Evolutionary conservation across 2,329 filamentous ascomycete species (phyloP).

Genomic region (Talaromyces atroroseus): DNA sequence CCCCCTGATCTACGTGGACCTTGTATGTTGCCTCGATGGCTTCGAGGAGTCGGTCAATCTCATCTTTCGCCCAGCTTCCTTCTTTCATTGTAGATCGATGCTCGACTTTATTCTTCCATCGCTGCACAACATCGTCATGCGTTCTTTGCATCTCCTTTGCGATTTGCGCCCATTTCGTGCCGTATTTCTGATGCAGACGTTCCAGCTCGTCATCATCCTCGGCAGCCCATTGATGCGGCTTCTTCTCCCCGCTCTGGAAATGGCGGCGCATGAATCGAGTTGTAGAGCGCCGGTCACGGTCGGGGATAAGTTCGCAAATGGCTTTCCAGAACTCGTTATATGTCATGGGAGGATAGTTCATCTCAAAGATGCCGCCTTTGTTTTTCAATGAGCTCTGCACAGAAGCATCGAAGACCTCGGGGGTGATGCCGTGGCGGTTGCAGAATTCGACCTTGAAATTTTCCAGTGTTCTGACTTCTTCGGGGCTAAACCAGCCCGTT

Average conservation of each 20-base stretch:
- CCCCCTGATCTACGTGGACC: conserved; percentile 14
- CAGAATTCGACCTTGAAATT: conserved; percentile 31
- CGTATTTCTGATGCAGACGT: conserved; percentile 25
- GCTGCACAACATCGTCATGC: conserved; percentile 38
- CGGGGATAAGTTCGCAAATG: conserved; percentile 31
- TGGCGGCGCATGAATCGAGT: conserved; percentile 40
- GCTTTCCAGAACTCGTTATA: conserved; percentile 33
- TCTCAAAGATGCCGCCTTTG: conserved; percentile 20
- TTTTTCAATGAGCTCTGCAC: conserved; percentile 30
- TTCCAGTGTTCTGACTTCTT: conserved; percentile 29
- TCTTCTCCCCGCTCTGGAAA: conserved; percentile 32
- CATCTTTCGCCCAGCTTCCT: conserved; percentile 34
- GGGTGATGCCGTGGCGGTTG: conserved; percentile 21
- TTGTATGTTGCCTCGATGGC: conserved; percentile 23
- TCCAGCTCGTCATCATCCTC: conserved; percentile 39
- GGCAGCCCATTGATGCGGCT: conserved; percentile 34
- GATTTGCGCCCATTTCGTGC: conserved; percentile 34
- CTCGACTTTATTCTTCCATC: conserved; percentile 40
- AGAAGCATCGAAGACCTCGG: conserved; percentile 26
- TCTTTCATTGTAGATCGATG: conserved; percentile 30
- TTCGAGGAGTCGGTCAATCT: conserved; percentile 24
- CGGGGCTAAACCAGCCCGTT: conserved; percentile 27
- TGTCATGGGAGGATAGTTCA: conserved; percentile 16
- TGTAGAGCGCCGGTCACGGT: conserved; percentile 33
- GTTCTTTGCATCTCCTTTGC: conserved; percentile 33